These are phyloP conservation scores for Colletotrichum scovillei DNA, from an alignment of 2,329 filamentous ascomycete species.

Conservation along the genomic window DNA sequence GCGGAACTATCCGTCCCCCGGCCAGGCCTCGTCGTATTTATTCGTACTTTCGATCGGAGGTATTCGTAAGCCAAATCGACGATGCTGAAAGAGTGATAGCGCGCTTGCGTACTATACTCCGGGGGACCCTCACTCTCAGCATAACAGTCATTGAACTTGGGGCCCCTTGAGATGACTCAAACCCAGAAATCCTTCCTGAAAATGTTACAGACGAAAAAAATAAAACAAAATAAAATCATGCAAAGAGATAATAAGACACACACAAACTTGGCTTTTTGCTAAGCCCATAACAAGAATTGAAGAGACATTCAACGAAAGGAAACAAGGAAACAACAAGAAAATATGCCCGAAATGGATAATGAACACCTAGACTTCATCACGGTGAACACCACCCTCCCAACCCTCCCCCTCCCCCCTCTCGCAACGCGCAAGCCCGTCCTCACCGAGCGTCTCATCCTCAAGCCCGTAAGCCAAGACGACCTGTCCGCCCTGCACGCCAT, in stretches of 20 bases:
- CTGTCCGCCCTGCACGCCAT: constrained; percentile 61
- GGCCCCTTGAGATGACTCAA: neutral
- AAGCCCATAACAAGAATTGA: neutral
- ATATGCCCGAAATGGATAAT: constrained; percentile 5
- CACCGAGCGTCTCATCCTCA: constrained; percentile 67
- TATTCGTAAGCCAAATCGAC: neutral
- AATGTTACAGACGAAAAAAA: neutral
- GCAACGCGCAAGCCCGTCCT: constrained; percentile 50
- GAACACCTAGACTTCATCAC: constrained; percentile 44
- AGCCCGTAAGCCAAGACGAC: constrained; percentile 62
- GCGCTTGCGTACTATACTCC: no score
- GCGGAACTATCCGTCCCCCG: neutral
- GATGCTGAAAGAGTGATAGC: neutral
- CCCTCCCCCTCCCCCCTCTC: constrained; percentile 53
- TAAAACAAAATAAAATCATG: neutral
- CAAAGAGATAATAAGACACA: neutral
- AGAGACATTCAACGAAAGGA: neutral
- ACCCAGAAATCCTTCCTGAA: neutral
- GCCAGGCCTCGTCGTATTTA: neutral
- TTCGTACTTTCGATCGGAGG: neutral
- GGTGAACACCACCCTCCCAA: constrained; percentile 62
- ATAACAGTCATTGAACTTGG: neutral
- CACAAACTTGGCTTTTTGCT: neutral
- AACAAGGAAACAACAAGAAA: neutral
- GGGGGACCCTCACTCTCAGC: neutral